Conservation (phyloP, 345 rosid species). For the Aquilaria yunnanensis region DNA sequence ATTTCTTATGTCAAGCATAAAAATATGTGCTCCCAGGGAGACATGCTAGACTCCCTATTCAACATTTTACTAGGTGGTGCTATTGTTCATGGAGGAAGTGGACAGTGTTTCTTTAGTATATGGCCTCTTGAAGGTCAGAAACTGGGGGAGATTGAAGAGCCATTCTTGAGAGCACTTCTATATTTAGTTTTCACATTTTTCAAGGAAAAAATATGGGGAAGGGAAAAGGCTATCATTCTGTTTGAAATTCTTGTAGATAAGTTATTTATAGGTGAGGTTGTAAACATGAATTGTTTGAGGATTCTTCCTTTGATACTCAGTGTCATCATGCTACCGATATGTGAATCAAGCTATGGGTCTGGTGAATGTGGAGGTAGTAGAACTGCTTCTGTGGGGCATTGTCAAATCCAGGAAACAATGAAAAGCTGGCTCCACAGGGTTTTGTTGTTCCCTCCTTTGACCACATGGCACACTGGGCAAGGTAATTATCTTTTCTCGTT, state of each 20-base stretch:
- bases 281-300: constrained; percentile 58
- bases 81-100: constrained; percentile 52
- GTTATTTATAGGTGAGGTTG: constrained; percentile 67
- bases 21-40: constrained; percentile 21
- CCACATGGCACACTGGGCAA: constrained; percentile 47
- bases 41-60: constrained; percentile 56
- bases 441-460: constrained; percentile 67
- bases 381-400: constrained; percentile 22
- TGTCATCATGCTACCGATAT: constrained; percentile 45
- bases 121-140: constrained; percentile 39
- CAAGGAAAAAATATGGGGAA: constrained; percentile 58
- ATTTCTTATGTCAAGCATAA: constrained; percentile 44
- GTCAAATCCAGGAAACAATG: constrained; percentile 37
- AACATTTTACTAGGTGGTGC: constrained; percentile 79
- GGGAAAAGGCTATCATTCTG: constrained; percentile 51
- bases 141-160: constrained; percentile 53
- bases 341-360: constrained; percentile 24
- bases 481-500: constrained; percentile 31
- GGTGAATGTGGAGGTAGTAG: constrained; percentile 22
- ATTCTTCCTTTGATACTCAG: constrained; percentile 58
- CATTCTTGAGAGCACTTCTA: constrained; percentile 78
- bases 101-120: constrained; percentile 25
- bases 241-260: constrained; percentile 57
- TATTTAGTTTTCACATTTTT: constrained; percentile 56
- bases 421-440: constrained; percentile 67